These are phyloP conservation scores for Rhinocladiella similis DNA, from an alignment of 2,329 filamentous ascomycete genomes.

Conservation along the genomic window DNA sequence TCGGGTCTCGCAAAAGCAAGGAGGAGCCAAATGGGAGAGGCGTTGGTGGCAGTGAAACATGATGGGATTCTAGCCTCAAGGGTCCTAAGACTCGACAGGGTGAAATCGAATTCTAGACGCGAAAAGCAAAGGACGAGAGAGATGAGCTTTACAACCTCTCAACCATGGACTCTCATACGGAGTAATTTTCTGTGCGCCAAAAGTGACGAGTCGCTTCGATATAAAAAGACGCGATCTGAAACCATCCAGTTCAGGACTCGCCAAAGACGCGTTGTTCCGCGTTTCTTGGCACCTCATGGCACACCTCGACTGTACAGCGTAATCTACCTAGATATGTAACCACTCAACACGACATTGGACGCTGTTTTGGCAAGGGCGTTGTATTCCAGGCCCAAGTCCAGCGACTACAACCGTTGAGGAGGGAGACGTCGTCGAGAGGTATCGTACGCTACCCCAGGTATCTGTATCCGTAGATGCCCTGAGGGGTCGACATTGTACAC, in stretches of 20 bases:
- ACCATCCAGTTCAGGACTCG: background rate
- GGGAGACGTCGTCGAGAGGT: too few species aligned
- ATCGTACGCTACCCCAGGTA: too few species aligned
- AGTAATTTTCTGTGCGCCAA: background rate
- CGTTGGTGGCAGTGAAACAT: constrained; percentile 21
- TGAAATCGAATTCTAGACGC: constrained; percentile 2
- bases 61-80: background rate
- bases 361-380: too few species aligned
- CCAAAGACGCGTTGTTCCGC: too few species aligned
- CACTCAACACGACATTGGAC: too few species aligned
- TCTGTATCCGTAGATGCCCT: too few species aligned
- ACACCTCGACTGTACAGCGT: background rate
- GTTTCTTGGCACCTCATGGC: too few species aligned
- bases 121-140: background rate
- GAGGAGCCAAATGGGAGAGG: constrained; percentile 7
- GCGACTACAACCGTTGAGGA: too few species aligned
- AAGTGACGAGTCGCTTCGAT: background rate
- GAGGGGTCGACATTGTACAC: too few species aligned
- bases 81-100: constrained; percentile 10
- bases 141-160: background rate
- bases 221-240: constrained; percentile 7
- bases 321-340: background rate
- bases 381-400: too few species aligned
- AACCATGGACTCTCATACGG: background rate
- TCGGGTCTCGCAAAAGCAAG: constrained; percentile 10